phyloP scores from a whole-genome alignment of 2,329 filamentous ascomycete genomes.

The Tetracladium maxilliforme region DNA sequence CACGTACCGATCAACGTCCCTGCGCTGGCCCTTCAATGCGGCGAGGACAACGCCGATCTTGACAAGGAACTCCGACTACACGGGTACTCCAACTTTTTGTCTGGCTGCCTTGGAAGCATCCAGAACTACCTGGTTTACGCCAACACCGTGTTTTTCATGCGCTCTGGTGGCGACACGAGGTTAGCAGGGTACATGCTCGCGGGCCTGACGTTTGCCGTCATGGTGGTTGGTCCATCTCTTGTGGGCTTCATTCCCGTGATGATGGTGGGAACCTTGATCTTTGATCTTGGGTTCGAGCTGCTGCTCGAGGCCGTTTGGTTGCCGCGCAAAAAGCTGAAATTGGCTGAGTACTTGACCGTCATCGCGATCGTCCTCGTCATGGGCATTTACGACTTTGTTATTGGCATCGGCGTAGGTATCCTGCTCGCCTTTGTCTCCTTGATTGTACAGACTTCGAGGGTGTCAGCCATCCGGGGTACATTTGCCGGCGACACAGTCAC shows the following conservation, averaged over 20 bases:
- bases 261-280: conserved; percentile 92
- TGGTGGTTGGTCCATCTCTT: conserved; percentile 72
- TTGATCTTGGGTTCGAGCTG: conserved; percentile 85
- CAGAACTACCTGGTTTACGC: conserved; percentile 96
- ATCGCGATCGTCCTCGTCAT: conserved; percentile 85
- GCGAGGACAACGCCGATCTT: conserved; percentile 83
- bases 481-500: conserved; percentile 81
- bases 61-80: conserved; percentile 87
- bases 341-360: conserved; percentile 80
- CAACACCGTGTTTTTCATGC: conserved; percentile 93
- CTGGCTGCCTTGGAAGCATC: conserved; percentile 76
- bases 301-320: conserved; percentile 78
- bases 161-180: conserved; percentile 76
- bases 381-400: conserved; percentile 93
- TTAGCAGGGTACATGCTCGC: conserved; percentile 80
- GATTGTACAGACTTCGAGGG: conserved; percentile 79
- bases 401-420: conserved; percentile 85
- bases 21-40: conserved; percentile 75
- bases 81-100: conserved; percentile 83
- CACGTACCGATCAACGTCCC: conserved; percentile 98
- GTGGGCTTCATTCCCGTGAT: conserved; percentile 94
- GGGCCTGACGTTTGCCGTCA: conserved; percentile 60
- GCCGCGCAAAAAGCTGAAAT: conserved; percentile 76
- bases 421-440: conserved; percentile 82
- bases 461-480: conserved; percentile 78